These are phyloP conservation scores for Arthrocladium fulminans DNA, from an alignment of 2,329 filamentous ascomycete species.

Conservation along the genomic window DNA sequence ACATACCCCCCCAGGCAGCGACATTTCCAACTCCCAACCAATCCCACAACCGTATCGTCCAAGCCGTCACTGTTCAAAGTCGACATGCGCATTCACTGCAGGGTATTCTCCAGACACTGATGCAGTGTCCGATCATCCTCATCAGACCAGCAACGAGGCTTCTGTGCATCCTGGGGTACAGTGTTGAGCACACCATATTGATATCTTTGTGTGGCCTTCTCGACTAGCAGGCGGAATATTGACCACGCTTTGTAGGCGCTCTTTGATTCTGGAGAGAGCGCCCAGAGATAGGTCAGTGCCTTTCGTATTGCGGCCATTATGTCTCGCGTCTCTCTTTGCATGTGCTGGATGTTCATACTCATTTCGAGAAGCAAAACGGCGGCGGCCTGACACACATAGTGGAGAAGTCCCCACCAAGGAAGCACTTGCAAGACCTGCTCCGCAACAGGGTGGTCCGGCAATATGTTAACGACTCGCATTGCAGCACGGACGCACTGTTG, in stretches of 20 bases:
- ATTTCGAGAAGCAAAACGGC: conserved; percentile 24
- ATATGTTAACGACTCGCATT: conserved; percentile 18
- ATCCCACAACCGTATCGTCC: too few species aligned
- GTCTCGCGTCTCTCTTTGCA: conserved; percentile 15
- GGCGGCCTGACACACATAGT: conserved; percentile 24
- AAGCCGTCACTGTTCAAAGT: too few species aligned
- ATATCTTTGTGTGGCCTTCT: background rate
- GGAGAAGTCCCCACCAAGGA: conserved; percentile 25
- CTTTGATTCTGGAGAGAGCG: conserved; percentile 14
- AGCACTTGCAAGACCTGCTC: conserved; percentile 19
- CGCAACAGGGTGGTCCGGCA: conserved; percentile 22
- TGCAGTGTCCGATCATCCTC: conserved; percentile 5
- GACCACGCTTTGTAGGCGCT: conserved; percentile 14
- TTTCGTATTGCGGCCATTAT: conserved; percentile 20
- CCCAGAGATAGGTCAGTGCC: conserved; percentile 20
- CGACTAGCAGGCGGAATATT: conserved; percentile 6
- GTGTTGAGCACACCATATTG: conserved; percentile 7
- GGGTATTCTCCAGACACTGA: background rate
- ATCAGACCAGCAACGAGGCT: conserved; percentile 11
- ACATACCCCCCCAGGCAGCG: too few species aligned
- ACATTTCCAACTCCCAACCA: too few species aligned
- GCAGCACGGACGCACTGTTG: conserved; percentile 23
- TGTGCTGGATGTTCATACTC: conserved; percentile 19
- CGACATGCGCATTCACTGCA: too few species aligned
- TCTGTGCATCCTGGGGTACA: conserved; percentile 10